phyloP scores from a whole-genome alignment of 2,329 filamentous ascomycete species.

The Didymella exigua region DNA sequence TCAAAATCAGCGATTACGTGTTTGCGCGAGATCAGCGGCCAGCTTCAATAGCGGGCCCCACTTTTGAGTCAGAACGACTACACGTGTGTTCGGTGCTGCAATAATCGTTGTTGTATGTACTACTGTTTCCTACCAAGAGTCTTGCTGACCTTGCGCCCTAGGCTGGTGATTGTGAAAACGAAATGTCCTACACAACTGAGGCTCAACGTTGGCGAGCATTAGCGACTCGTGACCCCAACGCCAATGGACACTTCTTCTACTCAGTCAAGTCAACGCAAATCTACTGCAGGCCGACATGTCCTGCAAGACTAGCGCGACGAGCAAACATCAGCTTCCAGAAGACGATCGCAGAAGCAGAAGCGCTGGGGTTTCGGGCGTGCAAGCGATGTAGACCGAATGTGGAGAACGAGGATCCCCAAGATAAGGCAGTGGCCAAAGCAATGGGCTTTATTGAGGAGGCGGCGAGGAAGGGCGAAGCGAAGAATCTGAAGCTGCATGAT shows the following conservation, averaged over 20 bases:
- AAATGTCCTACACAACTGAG: slow-evolving; percentile 44
- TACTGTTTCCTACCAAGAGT: not conserved
- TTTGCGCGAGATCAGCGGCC: not conserved
- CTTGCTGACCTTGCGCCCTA: not conserved
- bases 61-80: not conserved
- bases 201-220: slow-evolving; percentile 51
- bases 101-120: not conserved
- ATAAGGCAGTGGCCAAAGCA: slow-evolving; percentile 51
- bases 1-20: not conserved
- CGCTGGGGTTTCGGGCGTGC: slow-evolving; percentile 61
- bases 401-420: slow-evolving; percentile 51
- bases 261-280: slow-evolving; percentile 62
- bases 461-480: slow-evolving; percentile 25
- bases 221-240: slow-evolving; percentile 51
- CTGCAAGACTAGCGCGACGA: slow-evolving; percentile 63
- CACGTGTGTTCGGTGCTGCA: not conserved
- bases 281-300: slow-evolving; percentile 67
- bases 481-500: slow-evolving; percentile 49
- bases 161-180: not conserved
- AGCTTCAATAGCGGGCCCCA: not conserved
- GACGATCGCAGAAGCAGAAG: slow-evolving; percentile 54
- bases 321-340: slow-evolving; percentile 63
- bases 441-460: slow-evolving; percentile 38
- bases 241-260: slow-evolving; percentile 59
- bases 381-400: slow-evolving; percentile 61